These are phyloP conservation scores for Blastomyces gilchristii DNA, from an alignment of 2,329 filamentous ascomycete genomes.

Conservation along the genomic window DNA sequence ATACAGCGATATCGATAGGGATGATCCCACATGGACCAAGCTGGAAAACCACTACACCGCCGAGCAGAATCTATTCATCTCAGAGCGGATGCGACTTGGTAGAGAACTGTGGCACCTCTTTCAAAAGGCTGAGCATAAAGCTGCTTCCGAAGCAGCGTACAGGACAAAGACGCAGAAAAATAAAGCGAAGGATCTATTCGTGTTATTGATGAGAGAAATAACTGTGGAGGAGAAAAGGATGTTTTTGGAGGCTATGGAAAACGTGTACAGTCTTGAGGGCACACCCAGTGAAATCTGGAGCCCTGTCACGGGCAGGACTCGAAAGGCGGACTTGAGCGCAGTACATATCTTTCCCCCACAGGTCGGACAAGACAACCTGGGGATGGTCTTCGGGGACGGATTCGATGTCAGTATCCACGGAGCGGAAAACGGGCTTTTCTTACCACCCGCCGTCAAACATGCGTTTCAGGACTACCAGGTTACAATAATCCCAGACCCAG, in stretches of 20 bases:
- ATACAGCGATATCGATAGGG: not conserved
- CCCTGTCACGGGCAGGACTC: not conserved
- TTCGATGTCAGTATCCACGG: not conserved
- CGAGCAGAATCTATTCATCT: not conserved
- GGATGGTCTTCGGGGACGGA: not conserved
- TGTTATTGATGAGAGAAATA: not conserved
- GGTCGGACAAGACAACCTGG: not conserved
- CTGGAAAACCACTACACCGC: not conserved
- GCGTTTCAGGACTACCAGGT: constrained; percentile 7
- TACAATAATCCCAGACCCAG: not conserved
- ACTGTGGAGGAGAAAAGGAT: not conserved
- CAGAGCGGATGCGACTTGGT: not conserved
- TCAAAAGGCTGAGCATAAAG: not conserved
- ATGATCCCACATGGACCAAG: not conserved
- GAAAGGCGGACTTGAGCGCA: not conserved
- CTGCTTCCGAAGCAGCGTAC: not conserved
- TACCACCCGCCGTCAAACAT: not conserved
- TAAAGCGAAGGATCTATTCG: not conserved
- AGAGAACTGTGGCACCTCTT: not conserved
- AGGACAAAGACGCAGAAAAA: not conserved
- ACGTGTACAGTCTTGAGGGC: not conserved
- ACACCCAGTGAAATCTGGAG: not conserved
- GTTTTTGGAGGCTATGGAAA: not conserved
- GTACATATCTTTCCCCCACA: not conserved
- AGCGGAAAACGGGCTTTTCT: constrained; percentile 1